Evolutionary conservation across 2,329 filamentous ascomycete species (phyloP).

Genomic region (Pezicula carpinea): DNA sequence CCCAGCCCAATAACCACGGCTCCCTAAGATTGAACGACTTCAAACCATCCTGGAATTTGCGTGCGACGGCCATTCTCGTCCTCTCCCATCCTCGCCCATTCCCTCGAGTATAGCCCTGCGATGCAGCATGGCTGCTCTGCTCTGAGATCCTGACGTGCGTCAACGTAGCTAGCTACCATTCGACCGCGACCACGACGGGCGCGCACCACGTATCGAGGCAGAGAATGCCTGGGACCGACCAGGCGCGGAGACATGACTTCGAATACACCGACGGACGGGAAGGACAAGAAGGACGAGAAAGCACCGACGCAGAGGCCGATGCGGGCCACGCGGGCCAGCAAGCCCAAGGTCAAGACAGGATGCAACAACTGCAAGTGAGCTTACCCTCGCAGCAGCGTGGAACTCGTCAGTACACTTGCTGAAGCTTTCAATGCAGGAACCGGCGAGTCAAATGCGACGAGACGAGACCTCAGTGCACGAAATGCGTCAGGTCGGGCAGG

Average conservation of each 20-base stretch:
- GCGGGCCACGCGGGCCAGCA: too few species aligned
- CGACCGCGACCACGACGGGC: not conserved
- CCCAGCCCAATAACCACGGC: not conserved
- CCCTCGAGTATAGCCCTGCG: too few species aligned
- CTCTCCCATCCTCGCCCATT: too few species aligned
- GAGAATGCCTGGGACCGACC: not conserved
- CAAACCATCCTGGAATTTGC: not conserved
- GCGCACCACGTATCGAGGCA: not conserved
- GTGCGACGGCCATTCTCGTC: not conserved
- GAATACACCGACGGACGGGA: not conserved
- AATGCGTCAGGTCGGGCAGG: constrained; percentile 56
- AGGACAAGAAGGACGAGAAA: not conserved
- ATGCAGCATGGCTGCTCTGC: too few species aligned
- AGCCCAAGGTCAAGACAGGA: constrained; percentile 58
- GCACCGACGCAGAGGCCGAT: constrained; percentile 4
- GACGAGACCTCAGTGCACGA: constrained; percentile 52
- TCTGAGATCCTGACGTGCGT: not conserved
- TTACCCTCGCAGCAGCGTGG: constrained; percentile 2
- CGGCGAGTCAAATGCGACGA: constrained; percentile 66
- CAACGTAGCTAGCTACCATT: not conserved
- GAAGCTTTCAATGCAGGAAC: constrained; percentile 35
- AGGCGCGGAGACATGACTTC: not conserved
- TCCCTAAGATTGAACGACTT: not conserved
- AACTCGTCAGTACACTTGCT: constrained; percentile 8
- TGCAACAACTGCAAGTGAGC: constrained; percentile 66